Percentiles rank a stretch among this genome's conserved stretches.
Evolutionary conservation across 1,139 yeast genomes (phyloP).

Genomic region (Candida sanyaensis): DNA sequence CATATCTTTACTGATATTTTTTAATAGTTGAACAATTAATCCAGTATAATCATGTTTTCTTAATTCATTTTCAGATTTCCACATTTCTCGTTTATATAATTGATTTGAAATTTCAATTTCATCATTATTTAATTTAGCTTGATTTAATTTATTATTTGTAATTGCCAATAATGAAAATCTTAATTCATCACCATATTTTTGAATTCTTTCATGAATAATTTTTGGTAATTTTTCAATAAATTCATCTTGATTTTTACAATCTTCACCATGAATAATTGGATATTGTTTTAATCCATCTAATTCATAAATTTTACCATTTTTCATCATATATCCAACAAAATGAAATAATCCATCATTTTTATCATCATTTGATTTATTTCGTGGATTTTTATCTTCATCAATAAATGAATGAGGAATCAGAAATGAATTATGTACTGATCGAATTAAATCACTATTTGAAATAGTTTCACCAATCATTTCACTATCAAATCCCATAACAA

Average conservation of each 20-base stretch:
- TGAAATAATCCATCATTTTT: constrained; percentile 62
- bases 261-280: constrained; percentile 55
- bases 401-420: constrained; percentile 49
- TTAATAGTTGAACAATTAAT: constrained; percentile 48
- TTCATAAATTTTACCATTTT: constrained; percentile 56
- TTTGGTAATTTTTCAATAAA: constrained; percentile 45
- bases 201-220: constrained; percentile 48
- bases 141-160: constrained; percentile 51
- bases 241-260: constrained; percentile 38
- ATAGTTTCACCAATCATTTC: constrained; percentile 65
- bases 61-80: constrained; percentile 45
- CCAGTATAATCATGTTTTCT: constrained; percentile 61
- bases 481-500: constrained; percentile 58
- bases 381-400: constrained; percentile 39
- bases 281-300: constrained; percentile 64
- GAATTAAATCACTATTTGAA: constrained; percentile 59
- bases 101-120: constrained; percentile 27
- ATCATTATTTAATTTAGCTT: constrained; percentile 41
- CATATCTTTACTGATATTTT: constrained; percentile 34
- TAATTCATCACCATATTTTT: constrained; percentile 51
- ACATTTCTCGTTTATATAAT: constrained; percentile 34
- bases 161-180: constrained; percentile 63
- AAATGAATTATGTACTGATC: constrained; percentile 66
- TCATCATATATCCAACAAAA: constrained; percentile 57
- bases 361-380: constrained; percentile 28